These are phyloP conservation scores for Saccharum hybrid DNA, from an alignment of 202 grass and related monocot species.

Conservation along the genomic window DNA sequence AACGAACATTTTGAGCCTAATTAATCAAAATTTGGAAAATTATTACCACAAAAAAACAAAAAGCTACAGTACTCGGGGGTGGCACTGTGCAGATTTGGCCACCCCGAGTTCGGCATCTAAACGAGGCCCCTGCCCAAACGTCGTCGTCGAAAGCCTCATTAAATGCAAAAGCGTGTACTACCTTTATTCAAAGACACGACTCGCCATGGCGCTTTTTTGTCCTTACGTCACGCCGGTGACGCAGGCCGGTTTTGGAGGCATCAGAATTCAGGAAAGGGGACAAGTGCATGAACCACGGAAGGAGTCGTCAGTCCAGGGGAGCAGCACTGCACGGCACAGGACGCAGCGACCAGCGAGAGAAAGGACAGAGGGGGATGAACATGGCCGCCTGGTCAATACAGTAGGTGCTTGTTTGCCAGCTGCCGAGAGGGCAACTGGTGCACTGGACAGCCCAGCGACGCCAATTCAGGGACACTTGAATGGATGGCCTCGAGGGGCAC, in stretches of 20 bases:
- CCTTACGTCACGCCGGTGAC: constrained; percentile 36
- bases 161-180: not conserved
- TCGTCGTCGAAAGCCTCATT: not conserved
- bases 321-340: not conserved
- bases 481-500: too few relatives aligned
- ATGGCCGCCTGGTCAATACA: not conserved
- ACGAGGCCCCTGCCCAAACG: not conserved
- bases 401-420: constrained; percentile 2
- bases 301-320: not conserved
- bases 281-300: constrained; percentile 46
- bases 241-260: not conserved
- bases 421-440: not conserved
- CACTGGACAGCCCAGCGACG: not conserved
- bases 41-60: too few relatives aligned
- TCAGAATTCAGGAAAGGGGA: not conserved
- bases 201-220: too few relatives aligned
- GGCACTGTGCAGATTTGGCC: too few relatives aligned
- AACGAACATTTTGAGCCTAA: too few relatives aligned
- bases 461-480: not conserved
- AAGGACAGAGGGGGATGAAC: constrained; percentile 8
- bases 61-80: too few relatives aligned
- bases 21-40: too few relatives aligned
- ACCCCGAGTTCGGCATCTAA: too few relatives aligned
- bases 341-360: not conserved
- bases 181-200: constrained; percentile 18